Conservation (phyloP, 495 filamentous ascomycete species). For the Hypoxylon crocopeplum region DNA sequence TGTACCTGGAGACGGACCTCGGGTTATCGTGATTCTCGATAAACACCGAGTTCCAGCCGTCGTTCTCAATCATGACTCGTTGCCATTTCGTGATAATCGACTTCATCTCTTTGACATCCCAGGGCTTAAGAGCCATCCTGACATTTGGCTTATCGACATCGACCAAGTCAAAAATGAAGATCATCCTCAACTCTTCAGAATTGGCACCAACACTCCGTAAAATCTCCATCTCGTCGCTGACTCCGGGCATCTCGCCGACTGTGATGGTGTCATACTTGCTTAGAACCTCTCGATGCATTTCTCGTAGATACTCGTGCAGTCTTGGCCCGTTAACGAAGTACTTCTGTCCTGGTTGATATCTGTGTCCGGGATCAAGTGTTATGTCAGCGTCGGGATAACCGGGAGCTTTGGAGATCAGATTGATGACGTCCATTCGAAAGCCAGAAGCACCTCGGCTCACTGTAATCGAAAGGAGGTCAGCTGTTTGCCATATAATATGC, state of each 20-base stretch:
- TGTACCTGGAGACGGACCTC: conserved; percentile 64
- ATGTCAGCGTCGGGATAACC: conserved; percentile 62
- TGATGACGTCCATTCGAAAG: conserved; percentile 72
- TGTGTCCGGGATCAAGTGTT: conserved; percentile 52
- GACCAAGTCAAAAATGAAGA: conserved; percentile 67
- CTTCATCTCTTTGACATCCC: conserved; percentile 62
- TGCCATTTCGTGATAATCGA: conserved; percentile 64
- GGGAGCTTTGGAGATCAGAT: conserved; percentile 67
- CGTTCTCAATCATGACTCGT: conserved; percentile 61
- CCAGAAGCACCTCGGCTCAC: conserved; percentile 63
- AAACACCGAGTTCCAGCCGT: conserved; percentile 69
- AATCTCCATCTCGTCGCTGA: conserved; percentile 58
- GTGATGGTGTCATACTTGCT: conserved; percentile 66
- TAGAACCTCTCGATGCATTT: conserved; percentile 59
- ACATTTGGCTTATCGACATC: conserved; percentile 55
- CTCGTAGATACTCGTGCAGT: conserved; percentile 65
- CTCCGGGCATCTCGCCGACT: conserved; percentile 69
- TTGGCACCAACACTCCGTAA: conserved; percentile 59
- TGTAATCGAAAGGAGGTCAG: conserved; percentile 1
- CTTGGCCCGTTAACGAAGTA: conserved; percentile 66
- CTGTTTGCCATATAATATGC: not conserved
- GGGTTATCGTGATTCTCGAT: conserved; percentile 70
- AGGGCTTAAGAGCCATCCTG: conserved; percentile 55
- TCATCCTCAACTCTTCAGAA: conserved; percentile 66
- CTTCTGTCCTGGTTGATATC: conserved; percentile 59